Evolutionary conservation across 1,284 basidiomycete genomes (phyloP).

Genomic region (Neolentinus lepideus): DNA sequence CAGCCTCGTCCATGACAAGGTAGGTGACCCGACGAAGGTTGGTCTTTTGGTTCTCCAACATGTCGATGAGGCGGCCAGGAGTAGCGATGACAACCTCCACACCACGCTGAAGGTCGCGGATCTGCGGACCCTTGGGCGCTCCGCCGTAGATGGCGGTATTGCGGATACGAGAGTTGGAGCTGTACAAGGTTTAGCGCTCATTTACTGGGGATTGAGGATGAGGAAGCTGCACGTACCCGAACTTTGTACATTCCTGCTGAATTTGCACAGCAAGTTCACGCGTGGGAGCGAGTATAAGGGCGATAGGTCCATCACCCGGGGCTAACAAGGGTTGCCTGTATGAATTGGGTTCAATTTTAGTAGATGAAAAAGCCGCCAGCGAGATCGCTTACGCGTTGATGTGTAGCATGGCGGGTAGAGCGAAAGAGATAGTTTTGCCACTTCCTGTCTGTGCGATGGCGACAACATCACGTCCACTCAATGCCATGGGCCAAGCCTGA

Average conservation of each 20-base stretch:
- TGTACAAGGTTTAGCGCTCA: constrained; percentile 19
- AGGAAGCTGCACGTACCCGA: constrained; percentile 52
- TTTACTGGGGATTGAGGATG: neutral
- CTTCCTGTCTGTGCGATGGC: constrained; percentile 97
- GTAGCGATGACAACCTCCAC: constrained; percentile 96
- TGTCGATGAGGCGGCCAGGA: constrained; percentile 86
- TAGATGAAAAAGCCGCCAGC: constrained; percentile 2
- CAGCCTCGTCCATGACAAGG: constrained; percentile 98
- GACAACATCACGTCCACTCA: constrained; percentile 90
- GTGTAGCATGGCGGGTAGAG: constrained; percentile 97
- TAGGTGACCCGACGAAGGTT: constrained; percentile 96
- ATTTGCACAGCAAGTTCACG: constrained; percentile 99
- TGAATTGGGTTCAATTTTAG: constrained; percentile 21
- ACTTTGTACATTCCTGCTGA: constrained; percentile 98
- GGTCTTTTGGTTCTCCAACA: constrained; percentile 94
- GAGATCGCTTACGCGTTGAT: constrained; percentile 82
- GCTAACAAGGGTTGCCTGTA: constrained; percentile 80
- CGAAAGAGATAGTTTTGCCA: constrained; percentile 97
- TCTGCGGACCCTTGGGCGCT: constrained; percentile 97
- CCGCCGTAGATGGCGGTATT: constrained; percentile 99
- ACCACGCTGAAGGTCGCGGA: constrained; percentile 94
- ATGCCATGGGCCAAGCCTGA: constrained; percentile 97
- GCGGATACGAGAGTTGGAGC: constrained; percentile 90
- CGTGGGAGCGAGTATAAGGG: constrained; percentile 93
- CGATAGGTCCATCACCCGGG: constrained; percentile 96